Conservation (phyloP, 1,284 basidiomycete species). For the Irpex rosettiformis region DNA sequence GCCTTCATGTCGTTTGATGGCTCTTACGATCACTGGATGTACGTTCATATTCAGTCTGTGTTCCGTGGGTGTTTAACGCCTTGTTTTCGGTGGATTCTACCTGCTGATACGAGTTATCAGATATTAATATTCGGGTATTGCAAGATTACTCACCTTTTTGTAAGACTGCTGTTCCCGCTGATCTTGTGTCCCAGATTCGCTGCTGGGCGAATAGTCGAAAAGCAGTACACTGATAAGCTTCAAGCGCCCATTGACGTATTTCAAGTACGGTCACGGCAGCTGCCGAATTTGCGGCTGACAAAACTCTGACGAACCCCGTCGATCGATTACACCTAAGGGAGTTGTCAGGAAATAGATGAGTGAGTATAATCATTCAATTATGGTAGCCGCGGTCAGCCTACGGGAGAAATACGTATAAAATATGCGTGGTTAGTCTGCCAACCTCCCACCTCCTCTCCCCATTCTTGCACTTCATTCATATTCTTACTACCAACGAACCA, state of each 20-base stretch:
- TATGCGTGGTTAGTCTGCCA: background rate
- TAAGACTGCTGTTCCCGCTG: too few species aligned
- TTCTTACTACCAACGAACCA: background rate
- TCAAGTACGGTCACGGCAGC: background rate
- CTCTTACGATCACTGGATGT: conserved; percentile 35
- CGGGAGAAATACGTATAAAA: background rate
- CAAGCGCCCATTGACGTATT: background rate
- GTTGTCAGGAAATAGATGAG: background rate
- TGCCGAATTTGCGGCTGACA: background rate
- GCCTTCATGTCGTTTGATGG: conserved; percentile 48
- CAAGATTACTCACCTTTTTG: too few species aligned
- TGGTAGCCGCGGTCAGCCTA: too few species aligned
- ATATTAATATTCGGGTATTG: too few species aligned
- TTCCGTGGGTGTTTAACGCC: background rate
- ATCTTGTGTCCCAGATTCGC: too few species aligned
- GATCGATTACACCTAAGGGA: background rate
- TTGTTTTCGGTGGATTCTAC: too few species aligned
- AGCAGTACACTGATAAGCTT: too few species aligned
- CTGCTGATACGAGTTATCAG: too few species aligned
- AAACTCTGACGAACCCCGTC: background rate
- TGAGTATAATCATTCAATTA: too few species aligned
- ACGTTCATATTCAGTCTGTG: conserved; percentile 15
- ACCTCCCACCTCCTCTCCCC: background rate
- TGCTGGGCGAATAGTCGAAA: too few species aligned
- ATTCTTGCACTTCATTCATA: background rate